Conservation (phyloP, 495 filamentous ascomycete genomes). For the Aspergillus hancockii region DNA sequence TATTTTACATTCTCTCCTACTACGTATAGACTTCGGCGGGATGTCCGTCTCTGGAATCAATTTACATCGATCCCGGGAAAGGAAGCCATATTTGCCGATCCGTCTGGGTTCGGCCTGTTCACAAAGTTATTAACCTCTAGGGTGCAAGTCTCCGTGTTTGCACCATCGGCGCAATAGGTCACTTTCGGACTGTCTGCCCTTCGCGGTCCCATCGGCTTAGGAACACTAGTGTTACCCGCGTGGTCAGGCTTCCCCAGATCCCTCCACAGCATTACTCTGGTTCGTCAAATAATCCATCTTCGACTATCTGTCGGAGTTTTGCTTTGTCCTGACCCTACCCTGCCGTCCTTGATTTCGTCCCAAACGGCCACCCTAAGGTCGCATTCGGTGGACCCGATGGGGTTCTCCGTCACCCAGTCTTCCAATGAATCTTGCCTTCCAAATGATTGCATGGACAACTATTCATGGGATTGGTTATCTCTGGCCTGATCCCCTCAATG, state of each 20-base stretch:
- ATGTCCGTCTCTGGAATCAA: conserved; percentile 2
- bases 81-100: conserved; percentile 6
- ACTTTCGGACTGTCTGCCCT: not conserved
- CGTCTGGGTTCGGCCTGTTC: conserved; percentile 6
- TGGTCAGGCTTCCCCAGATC: conserved; percentile 13
- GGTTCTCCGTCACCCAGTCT: not conserved
- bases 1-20: not conserved
- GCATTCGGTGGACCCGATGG: conserved; percentile 12
- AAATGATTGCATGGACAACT: not conserved
- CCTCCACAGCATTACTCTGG: conserved; percentile 14
- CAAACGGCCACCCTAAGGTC: conserved; percentile 8
- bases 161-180: not conserved
- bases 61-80: conserved; percentile 5
- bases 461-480: conserved; percentile 3
- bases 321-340: not conserved
- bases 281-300: conserved; percentile 8
- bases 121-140: not conserved
- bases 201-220: not conserved
- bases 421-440: not conserved
- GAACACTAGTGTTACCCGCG: conserved; percentile 14
- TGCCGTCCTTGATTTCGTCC: conserved; percentile 5
- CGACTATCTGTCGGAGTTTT: not conserved
- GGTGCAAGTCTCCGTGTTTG: not conserved
- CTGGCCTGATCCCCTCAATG: conserved; percentile 6
- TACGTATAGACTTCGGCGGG: not conserved